These are phyloP conservation scores for Chlamydomonas sp. DNA, from an alignment of 139 green algal genomes.

Conservation along the genomic window DNA sequence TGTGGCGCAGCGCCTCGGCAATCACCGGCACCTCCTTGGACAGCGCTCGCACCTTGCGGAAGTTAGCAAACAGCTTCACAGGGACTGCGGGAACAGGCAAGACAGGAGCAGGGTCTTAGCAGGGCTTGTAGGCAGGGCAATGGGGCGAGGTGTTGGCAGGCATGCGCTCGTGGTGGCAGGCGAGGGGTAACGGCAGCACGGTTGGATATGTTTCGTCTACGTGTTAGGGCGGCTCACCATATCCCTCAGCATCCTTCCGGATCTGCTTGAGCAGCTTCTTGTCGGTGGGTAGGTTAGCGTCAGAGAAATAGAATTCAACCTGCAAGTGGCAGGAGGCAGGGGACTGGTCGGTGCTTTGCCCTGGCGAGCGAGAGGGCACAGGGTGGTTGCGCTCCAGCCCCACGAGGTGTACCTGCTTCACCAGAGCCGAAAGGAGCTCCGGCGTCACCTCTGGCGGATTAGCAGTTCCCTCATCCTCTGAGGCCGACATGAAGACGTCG, in stretches of 20 bases:
- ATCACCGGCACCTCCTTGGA: slow-evolving; percentile 52
- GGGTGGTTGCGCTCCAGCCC: neutral
- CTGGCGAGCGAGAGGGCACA: neutral
- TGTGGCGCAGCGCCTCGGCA: slow-evolving; percentile 47
- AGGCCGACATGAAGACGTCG: slow-evolving; percentile 21
- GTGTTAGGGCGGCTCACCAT: slow-evolving; percentile 50
- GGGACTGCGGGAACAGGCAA: slow-evolving; percentile 51
- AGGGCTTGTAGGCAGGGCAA: neutral
- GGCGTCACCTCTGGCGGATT: slow-evolving; percentile 14
- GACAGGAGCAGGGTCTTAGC: neutral
- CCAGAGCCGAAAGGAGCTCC: slow-evolving; percentile 10
- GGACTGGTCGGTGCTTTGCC: neutral
- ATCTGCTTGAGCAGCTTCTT: slow-evolving; percentile 78
- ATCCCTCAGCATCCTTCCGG: slow-evolving; percentile 68
- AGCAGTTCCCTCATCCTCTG: slow-evolving; percentile 9
- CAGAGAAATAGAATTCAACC: slow-evolving; percentile 85
- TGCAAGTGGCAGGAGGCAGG: slow-evolving; percentile 17
- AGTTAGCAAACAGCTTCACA: slow-evolving; percentile 68
- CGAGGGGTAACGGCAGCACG: no score
- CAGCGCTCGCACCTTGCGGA: slow-evolving; percentile 67
- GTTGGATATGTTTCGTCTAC: neutral
- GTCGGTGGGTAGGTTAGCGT: slow-evolving; percentile 82
- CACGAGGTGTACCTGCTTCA: slow-evolving; percentile 21
- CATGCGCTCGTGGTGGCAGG: no score
- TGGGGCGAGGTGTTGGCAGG: no score